phyloP scores from a whole-genome alignment of 768 basidiomycete species.

The Candolleomyces eurysporus region DNA sequence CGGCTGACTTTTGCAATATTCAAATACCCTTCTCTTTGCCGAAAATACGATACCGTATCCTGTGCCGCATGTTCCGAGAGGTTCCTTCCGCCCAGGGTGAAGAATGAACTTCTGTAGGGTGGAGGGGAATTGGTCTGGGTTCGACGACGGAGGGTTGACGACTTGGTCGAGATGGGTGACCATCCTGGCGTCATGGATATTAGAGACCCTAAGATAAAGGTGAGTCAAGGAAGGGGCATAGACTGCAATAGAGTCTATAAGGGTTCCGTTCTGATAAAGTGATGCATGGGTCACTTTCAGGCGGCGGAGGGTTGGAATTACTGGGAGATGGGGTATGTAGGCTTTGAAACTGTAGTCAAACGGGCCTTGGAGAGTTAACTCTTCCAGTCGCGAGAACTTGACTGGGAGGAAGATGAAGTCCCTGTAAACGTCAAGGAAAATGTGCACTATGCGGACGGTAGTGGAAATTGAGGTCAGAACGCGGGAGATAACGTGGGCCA shows the following conservation, averaged over 20 bases:
- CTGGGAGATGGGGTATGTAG: conserved; percentile 9
- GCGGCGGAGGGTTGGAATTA: conserved; percentile 8
- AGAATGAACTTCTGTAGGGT: conserved; percentile 10
- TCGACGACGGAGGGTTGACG: conserved; percentile 4
- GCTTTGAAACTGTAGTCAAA: conserved; percentile 9
- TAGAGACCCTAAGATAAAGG: conserved; percentile 6
- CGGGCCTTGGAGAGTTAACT: conserved; percentile 12
- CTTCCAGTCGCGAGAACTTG: conserved; percentile 9
- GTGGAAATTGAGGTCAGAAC: conserved; percentile 9
- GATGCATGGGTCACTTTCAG: conserved; percentile 10
- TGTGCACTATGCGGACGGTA: conserved; percentile 9
- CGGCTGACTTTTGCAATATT: conserved; percentile 2
- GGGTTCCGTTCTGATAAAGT: conserved; percentile 7
- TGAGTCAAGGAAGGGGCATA: conserved; percentile 13
- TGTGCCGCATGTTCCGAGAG: conserved; percentile 6
- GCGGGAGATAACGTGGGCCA: conserved; percentile 9
- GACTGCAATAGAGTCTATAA: conserved; percentile 5
- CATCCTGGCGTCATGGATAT: not conserved
- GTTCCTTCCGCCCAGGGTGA: conserved; percentile 8
- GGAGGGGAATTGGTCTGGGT: conserved; percentile 2
- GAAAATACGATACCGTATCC: not conserved
- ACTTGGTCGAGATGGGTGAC: conserved; percentile 5
- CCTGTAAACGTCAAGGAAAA: conserved; percentile 7
- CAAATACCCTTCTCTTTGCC: conserved; percentile 1
- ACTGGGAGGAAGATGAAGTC: conserved; percentile 13